Evolutionary conservation across 2,329 filamentous ascomycete genomes (phyloP).

Genomic region (Colletotrichum eremochloae): DNA sequence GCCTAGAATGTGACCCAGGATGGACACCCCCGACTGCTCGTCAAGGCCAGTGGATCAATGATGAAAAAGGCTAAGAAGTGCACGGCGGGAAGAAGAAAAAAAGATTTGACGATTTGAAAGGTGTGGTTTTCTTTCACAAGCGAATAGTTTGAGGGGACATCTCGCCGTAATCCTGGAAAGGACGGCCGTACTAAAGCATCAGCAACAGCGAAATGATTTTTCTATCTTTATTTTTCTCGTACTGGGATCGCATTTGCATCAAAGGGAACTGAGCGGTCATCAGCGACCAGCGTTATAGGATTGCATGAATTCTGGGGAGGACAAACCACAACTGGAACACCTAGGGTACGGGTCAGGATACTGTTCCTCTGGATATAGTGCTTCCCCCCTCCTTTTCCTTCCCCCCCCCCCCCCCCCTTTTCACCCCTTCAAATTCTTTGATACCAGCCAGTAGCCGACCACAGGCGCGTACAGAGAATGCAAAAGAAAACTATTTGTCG

Average conservation of each 20-base stretch:
- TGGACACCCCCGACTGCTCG: neutral
- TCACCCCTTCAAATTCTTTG: slow-evolving; percentile 11
- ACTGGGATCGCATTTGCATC: slow-evolving; percentile 37
- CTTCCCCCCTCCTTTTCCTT: neutral
- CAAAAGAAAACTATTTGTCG: slow-evolving; percentile 5
- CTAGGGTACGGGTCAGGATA: slow-evolving; percentile 29
- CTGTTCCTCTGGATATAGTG: slow-evolving; percentile 13
- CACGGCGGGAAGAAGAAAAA: slow-evolving; percentile 13
- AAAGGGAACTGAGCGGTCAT: slow-evolving; percentile 23
- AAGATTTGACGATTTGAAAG: slow-evolving; percentile 13
- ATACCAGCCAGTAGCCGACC: slow-evolving; percentile 34
- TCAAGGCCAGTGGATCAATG: slow-evolving; percentile 16
- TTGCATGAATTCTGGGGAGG: slow-evolving; percentile 33
- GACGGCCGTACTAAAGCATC: slow-evolving; percentile 39
- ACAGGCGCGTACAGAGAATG: slow-evolving; percentile 9
- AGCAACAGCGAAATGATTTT: slow-evolving; percentile 41
- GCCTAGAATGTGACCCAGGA: slow-evolving; percentile 29
- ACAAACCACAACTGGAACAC: slow-evolving; percentile 23
- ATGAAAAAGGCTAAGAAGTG: slow-evolving; percentile 17
- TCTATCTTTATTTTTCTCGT: slow-evolving; percentile 1
- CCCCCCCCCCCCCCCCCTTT: neutral
- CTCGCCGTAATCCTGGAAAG: slow-evolving; percentile 35
- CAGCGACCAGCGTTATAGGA: slow-evolving; percentile 39
- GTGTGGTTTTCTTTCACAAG: slow-evolving; percentile 26
- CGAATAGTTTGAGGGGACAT: slow-evolving; percentile 35